Evolutionary conservation across 306 rosid genomes (phyloP), one percentile per base, ranked within the genome.

Genomic region (Casuarina glauca): DNA sequence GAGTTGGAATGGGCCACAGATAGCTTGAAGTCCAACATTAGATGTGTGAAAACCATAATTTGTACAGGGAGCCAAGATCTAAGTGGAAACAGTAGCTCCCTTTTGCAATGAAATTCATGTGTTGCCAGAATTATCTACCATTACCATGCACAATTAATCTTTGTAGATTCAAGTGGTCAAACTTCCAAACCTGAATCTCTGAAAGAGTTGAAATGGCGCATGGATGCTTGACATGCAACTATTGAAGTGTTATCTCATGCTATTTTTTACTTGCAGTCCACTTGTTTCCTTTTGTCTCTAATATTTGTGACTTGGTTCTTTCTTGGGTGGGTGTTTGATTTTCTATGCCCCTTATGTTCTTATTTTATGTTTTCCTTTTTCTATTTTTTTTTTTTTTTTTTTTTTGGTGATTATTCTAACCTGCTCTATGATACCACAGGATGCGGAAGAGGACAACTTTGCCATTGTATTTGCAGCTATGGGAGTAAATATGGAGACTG

Each of bases 401-500:
- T 64, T 64, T 58, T 51, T 15, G 20, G 76, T 66, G 16, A 63
- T 69, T 70, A 69, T 73, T 67, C 74, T 86, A n/a, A 72, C 74
- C 70, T n/a, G 58, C 50, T 5, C 67, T 67, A 35, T 88, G 76
- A 48, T 77, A 83, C 50, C 86, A 72, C 89, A 96, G 99, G 90
- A 70, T 70, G 85, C 49, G 39, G 94, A 82, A 84, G 99, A 93
- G 39, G 99, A 96, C 90, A 93, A 96, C 79, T 96, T 96, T 80
- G 99, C 99, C 84, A 96, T 93, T 82, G 99, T 95, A 79, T 96
- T 96, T 88, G 99, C 99, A 16, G 99, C 99, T 81, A 96, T 96
- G 99, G 99, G 99, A 79, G 99, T 96, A 78, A 96, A 96, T 86
- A 96, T 96, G 99, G 99, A 96, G 86, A 90, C 99, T 73, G 99